Percentiles rank a stretch among this genome's conserved stretches.
Evolutionary conservation across 164 flowering plant genomes (phyloP).

Genomic region (Liquidambar formosana): DNA sequence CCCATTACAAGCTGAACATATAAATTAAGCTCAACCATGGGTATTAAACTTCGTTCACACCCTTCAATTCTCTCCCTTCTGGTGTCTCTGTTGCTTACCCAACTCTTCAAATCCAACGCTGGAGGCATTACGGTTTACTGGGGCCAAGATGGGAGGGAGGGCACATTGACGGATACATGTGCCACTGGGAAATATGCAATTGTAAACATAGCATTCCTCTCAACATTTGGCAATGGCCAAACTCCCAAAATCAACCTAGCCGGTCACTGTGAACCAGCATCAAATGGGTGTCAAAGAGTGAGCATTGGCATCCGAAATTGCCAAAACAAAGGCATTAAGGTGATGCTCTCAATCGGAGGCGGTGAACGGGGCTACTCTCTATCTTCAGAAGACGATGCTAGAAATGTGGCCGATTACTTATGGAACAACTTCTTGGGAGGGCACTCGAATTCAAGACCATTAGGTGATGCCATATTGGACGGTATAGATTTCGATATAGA

Average conservation of each 20-base stretch:
- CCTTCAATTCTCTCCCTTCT: not conserved
- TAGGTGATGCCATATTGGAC: constrained; percentile 27
- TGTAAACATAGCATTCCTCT: constrained; percentile 14
- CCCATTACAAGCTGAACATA: no score
- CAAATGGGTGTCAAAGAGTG: constrained; percentile 2
- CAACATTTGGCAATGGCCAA: constrained; percentile 21
- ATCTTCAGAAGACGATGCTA: constrained; percentile 23
- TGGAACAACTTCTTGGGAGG: constrained; percentile 33
- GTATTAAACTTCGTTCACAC: not conserved
- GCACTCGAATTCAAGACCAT: constrained; percentile 10
- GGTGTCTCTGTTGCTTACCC: not conserved
- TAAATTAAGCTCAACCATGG: not conserved
- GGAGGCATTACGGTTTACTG: constrained; percentile 9
- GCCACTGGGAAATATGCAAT: constrained; percentile 6
- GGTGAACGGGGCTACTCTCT: constrained; percentile 12
- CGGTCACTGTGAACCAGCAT: constrained; percentile 20
- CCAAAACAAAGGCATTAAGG: constrained; percentile 28
- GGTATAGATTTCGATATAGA: constrained; percentile 29
- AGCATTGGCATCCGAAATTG: constrained; percentile 14
- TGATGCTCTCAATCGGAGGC: constrained; percentile 32
- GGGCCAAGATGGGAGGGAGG: constrained; percentile 10
- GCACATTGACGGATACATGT: constrained; percentile 4
- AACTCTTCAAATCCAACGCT: not conserved
- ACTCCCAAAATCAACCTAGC: constrained; percentile 23
- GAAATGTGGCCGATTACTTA: constrained; percentile 19